These are phyloP conservation scores for Tuber aestivum DNA, from an alignment of 495 filamentous ascomycete genomes.

Conservation along the genomic window DNA sequence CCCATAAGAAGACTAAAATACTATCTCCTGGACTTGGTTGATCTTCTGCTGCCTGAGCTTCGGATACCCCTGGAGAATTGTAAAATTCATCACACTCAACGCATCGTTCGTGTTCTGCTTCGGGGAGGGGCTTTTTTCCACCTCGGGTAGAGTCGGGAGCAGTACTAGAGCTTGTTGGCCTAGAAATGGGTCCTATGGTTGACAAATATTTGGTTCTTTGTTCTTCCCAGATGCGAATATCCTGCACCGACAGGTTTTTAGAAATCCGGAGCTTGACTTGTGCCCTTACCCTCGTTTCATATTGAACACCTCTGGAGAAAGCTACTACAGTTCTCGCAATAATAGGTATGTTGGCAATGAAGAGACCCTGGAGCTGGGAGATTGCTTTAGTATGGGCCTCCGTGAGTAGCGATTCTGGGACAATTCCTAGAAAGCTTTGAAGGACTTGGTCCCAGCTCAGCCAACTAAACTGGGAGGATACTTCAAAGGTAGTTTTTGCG, in stretches of 20 bases:
- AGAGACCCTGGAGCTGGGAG: background rate
- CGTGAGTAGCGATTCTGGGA: background rate
- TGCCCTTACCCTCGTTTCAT: constrained; percentile 26
- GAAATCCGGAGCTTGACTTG: constrained; percentile 16
- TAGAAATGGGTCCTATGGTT: background rate
- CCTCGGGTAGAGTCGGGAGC: background rate
- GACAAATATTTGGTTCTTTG: background rate
- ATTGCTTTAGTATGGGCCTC: background rate
- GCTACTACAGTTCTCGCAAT: constrained; percentile 16
- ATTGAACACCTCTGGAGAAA: constrained; percentile 12
- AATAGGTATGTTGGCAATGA: background rate
- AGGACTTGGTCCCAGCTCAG: background rate
- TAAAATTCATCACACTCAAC: background rate
- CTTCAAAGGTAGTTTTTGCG: constrained; percentile 14
- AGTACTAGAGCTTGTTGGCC: background rate
- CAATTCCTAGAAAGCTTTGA: background rate
- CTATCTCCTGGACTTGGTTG: background rate
- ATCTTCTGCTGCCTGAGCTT: background rate
- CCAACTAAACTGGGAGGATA: background rate
- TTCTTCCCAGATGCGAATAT: background rate
- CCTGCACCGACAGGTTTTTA: background rate
- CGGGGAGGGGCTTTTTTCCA: background rate
- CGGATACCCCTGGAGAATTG: background rate
- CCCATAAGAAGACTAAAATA: background rate
- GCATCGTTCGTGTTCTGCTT: background rate